Percentiles rank a stretch among this genome's conserved stretches.
phyloP scores from a whole-genome alignment of 2,329 filamentous ascomycete species.

The Tolypocladium pustulatum region DNA sequence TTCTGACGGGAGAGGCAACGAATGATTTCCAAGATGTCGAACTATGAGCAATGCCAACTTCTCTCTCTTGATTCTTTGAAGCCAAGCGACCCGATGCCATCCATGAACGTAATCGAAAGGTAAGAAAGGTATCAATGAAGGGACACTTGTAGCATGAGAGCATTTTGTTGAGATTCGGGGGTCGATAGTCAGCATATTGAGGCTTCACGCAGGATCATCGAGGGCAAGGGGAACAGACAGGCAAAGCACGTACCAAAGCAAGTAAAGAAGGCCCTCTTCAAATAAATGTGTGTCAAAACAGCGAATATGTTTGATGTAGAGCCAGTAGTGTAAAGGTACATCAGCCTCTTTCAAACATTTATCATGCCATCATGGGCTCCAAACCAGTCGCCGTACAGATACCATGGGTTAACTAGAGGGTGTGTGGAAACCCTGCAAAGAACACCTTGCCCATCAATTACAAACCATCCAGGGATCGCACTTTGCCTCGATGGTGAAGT shows the following conservation, averaged over 20 bases:
- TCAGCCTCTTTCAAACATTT: constrained; percentile 5
- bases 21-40: not conserved
- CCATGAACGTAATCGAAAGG: too few relatives aligned
- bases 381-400: constrained; percentile 4
- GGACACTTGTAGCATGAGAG: not conserved
- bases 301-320: constrained; percentile 7
- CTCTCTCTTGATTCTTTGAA: not conserved
- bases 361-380: not conserved
- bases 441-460: constrained; percentile 7
- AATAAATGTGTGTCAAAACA: constrained; percentile 3
- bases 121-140: not conserved
- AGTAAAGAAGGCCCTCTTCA: not conserved
- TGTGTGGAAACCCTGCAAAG: not conserved
- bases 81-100: too few relatives aligned
- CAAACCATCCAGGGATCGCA: constrained; percentile 29
- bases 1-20: constrained; percentile 7
- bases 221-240: too few relatives aligned
- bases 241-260: not conserved
- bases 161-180: not conserved
- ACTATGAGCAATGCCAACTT: not conserved
- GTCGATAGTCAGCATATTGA: not conserved
- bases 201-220: not conserved
- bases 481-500: constrained; percentile 25
- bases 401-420: not conserved
- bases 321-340: constrained; percentile 7